A percentile compares a stretch with the other conserved stretches of the same genome.
Evolutionary conservation across 1,284 basidiomycete species (phyloP).

Genomic region (Sutorius eximius): DNA sequence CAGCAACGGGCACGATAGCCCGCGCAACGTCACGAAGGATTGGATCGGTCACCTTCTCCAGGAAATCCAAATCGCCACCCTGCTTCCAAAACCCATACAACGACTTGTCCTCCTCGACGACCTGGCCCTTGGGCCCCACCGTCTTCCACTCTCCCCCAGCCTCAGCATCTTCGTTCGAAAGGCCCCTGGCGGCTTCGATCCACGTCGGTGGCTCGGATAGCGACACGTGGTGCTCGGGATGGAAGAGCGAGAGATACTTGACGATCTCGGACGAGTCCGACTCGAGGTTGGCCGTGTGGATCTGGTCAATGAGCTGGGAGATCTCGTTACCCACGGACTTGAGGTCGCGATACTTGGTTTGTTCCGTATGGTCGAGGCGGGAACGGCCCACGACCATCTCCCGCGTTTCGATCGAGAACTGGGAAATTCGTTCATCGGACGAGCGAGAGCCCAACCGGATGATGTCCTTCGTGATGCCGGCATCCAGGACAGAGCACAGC

Average conservation of each 20-base stretch:
- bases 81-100: conserved; percentile 50
- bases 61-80: conserved; percentile 43
- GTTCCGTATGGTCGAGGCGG: conserved; percentile 39
- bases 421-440: conserved; percentile 55
- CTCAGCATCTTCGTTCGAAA: conserved; percentile 22
- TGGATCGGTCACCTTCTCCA: conserved; percentile 19
- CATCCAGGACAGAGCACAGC: conserved; percentile 59
- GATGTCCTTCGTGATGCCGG: conserved; percentile 57
- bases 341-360: conserved; percentile 39
- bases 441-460: conserved; percentile 64
- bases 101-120: conserved; percentile 32
- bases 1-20: neutral
- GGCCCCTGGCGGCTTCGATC: conserved; percentile 35
- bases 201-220: conserved; percentile 44
- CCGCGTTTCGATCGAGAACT: conserved; percentile 57
- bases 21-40: neutral
- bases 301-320: conserved; percentile 42
- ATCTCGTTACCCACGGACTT: conserved; percentile 49
- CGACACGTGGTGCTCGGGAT: conserved; percentile 44
- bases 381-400: conserved; percentile 48
- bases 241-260: conserved; percentile 39
- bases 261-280: conserved; percentile 39
- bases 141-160: conserved; percentile 22
- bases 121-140: conserved; percentile 23
- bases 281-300: conserved; percentile 40